Evolutionary conservation across 768 basidiomycete species (phyloP).

Genomic region (Mycena pura): DNA sequence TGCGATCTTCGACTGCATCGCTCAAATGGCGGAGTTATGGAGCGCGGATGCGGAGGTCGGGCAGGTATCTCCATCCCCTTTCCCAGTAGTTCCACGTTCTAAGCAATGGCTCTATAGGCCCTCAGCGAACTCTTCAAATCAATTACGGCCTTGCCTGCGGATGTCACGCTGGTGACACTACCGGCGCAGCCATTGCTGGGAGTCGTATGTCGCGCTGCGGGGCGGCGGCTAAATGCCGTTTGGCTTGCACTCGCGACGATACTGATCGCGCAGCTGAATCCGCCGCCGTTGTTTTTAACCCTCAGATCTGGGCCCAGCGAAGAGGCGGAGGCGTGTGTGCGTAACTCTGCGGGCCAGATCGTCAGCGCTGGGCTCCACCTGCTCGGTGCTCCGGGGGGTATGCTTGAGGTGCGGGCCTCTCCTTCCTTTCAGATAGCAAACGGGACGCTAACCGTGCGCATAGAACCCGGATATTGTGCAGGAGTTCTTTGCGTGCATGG

Average conservation of each 20-base stretch:
- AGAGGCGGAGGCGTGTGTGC: constrained; percentile 64
- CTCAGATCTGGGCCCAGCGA: constrained; percentile 59
- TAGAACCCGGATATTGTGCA: constrained; percentile 96
- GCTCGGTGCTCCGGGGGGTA: constrained; percentile 63
- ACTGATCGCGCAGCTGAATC: constrained; percentile 82
- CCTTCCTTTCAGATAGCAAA: neutral
- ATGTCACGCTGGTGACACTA: constrained; percentile 80
- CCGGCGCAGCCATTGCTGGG: constrained; percentile 84
- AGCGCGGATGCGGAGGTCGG: constrained; percentile 78
- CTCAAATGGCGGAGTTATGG: constrained; percentile 74
- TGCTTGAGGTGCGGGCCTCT: constrained; percentile 64
- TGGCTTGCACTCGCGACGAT: constrained; percentile 88
- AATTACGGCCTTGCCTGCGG: constrained; percentile 80
- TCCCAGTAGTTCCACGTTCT: neutral
- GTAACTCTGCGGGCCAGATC: constrained; percentile 60
- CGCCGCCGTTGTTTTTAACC: constrained; percentile 59
- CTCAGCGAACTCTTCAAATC: constrained; percentile 86
- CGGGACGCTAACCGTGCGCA: neutral
- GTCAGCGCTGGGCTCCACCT: constrained; percentile 61
- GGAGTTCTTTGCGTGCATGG: constrained; percentile 85
- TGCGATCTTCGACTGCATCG: constrained; percentile 65
- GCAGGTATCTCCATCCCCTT: constrained; percentile 53
- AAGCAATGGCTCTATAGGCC: constrained; percentile 50
- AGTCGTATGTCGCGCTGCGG: constrained; percentile 74
- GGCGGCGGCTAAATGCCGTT: constrained; percentile 75